A percentile compares a stretch with the other conserved stretches of the same genome.
Conservation (phyloP, 805 yeast genomes). For the Tetrapisispora taiwanensis region DNA sequence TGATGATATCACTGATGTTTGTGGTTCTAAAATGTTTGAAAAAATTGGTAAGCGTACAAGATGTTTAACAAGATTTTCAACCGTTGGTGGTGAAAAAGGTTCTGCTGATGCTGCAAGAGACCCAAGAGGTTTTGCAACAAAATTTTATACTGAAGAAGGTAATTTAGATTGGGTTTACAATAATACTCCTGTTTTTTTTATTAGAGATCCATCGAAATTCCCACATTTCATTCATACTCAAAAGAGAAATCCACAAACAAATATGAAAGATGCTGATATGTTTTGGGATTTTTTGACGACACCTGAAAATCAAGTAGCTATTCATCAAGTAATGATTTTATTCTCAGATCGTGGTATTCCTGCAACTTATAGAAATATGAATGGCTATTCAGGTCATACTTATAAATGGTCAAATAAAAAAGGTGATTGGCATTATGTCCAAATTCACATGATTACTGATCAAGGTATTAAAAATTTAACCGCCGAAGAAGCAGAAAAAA, state of each 20-base stretch:
- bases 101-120: constrained; percentile 59
- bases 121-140: constrained; percentile 60
- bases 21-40: constrained; percentile 49
- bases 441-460: constrained; percentile 45
- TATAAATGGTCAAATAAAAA: constrained; percentile 48
- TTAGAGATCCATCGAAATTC: constrained; percentile 55
- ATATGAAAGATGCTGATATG: constrained; percentile 69
- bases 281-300: constrained; percentile 74
- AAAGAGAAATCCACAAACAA: constrained; percentile 60
- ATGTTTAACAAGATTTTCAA: constrained; percentile 60
- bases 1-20: constrained; percentile 65
- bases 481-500: constrained; percentile 56
- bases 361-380: constrained; percentile 43
- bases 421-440: constrained; percentile 47
- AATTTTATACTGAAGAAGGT: constrained; percentile 59
- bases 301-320: constrained; percentile 56
- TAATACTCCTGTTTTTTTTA: constrained; percentile 60
- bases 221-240: constrained; percentile 60
- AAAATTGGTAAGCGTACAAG: constrained; percentile 73
- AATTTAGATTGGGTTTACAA: constrained; percentile 64
- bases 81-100: constrained; percentile 63
- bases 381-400: constrained; percentile 60
- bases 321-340: constrained; percentile 54
- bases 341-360: constrained; percentile 64
- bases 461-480: constrained; percentile 44